These are phyloP conservation scores for Eleusine indica DNA, from an alignment of 176 grass and related monocot species.

Conservation along the genomic window DNA sequence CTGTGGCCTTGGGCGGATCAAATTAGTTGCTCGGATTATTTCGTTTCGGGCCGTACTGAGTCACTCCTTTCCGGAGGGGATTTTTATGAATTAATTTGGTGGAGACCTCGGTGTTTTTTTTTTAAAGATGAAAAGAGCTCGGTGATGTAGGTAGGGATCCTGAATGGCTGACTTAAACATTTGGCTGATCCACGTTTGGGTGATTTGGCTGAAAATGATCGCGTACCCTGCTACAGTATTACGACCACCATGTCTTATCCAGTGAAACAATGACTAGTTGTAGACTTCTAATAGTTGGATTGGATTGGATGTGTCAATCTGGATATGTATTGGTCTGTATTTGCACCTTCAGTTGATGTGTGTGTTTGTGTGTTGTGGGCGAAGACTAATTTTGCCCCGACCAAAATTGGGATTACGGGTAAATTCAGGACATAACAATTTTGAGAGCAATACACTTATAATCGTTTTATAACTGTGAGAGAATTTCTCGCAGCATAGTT, in stretches of 20 bases:
- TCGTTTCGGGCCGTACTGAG: no score
- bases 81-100: conserved; percentile 6
- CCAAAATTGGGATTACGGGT: neutral
- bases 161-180: no score
- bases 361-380: neutral
- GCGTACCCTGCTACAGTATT: neutral
- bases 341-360: neutral
- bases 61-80: neutral
- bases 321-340: neutral
- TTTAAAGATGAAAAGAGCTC: neutral
- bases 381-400: neutral
- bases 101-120: neutral
- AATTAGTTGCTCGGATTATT: neutral
- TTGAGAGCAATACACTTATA: neutral
- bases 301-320: neutral
- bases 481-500: no score
- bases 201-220: neutral
- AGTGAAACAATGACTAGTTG: neutral
- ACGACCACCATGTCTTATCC: neutral
- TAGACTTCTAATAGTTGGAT: neutral
- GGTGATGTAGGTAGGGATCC: neutral
- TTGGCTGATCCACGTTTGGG: neutral
- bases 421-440: neutral
- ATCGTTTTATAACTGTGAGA: neutral
- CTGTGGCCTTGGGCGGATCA: neutral